phyloP scores from a whole-genome alignment of 208 protist species.

The Phytomonas sp. region DNA sequence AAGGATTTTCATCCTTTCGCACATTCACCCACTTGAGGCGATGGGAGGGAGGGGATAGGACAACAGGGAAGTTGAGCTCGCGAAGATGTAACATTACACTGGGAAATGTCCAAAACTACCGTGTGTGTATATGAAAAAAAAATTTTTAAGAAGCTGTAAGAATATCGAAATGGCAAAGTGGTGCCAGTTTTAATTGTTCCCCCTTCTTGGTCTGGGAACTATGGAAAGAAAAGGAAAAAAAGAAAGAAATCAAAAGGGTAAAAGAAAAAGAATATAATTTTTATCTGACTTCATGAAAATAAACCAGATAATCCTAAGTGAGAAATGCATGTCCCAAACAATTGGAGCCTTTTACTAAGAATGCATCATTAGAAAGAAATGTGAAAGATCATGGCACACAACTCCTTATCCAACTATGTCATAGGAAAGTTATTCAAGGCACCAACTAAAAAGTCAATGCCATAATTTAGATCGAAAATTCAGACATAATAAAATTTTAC shows the following conservation, averaged over 20 bases:
- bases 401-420: neutral
- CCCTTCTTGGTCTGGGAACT: neutral
- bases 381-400: neutral
- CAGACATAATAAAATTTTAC: neutral
- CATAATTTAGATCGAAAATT: neutral
- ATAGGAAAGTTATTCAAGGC: neutral
- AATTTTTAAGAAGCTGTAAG: neutral
- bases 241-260: neutral
- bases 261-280: neutral
- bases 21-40: conserved; percentile 13
- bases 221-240: neutral
- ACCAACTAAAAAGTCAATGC: neutral
- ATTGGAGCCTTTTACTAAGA: neutral
- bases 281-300: neutral
- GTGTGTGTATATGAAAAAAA: neutral
- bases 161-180: neutral
- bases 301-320: neutral
- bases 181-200: neutral
- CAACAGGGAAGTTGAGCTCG: neutral
- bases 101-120: neutral
- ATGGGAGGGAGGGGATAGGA: neutral
- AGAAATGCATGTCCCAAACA: neutral
- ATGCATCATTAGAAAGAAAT: conserved; percentile 4
- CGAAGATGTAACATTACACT: neutral
- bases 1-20: conserved; percentile 12